Base-by-base conservation (phyloP, 768 basidiomycete species). In the Rhodotorula taiwanensis region DNA sequence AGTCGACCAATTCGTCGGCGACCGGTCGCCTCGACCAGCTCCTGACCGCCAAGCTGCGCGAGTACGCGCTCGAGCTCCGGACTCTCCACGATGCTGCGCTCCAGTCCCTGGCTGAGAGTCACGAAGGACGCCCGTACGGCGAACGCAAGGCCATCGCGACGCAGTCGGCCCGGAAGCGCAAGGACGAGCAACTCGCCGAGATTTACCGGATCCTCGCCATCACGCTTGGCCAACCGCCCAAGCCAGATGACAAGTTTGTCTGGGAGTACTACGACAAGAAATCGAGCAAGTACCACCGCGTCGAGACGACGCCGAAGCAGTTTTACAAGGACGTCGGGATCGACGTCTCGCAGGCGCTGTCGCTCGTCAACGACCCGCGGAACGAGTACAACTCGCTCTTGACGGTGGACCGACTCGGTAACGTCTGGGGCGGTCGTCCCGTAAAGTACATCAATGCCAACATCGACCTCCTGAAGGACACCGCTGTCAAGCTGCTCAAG, bases 281-380 rank as follows among this genome's bases (percentile, higher is more conserved):
- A 59, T 86, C 84, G 63, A 90, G 88, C 77, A 64, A 71, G 62
- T 72, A 53, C 58, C 61, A 72, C 57, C 7, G n/a, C 5, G 45
- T 91, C 85, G 83, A 83, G 57, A 86, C 89, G 36, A 92, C 87
- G 2, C 85, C 94, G 4, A 72, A 80, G 52, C 86, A 92, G 62
- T 94, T 88, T 76, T 88, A 86, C 77, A 81, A 82, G 74, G 76
- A 71, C n/a, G 58, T 68, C 27, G 66, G 60, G 5, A 55, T 85
- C 73, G 80, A 80, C 8, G 78, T 79, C 61, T 80, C 81, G 64
- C 80, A 82, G 53, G 82, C 81, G 41, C 62, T 98, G 80, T 94
- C 91, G 42, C 81, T 98, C 18, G 90, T 98, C 75, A 86, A 98
- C 72, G 94, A 98, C 74, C 93, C 94, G 15, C 83, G 94, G 30